A percentile compares a stretch with the other conserved stretches of the same genome.
Evolutionary conservation across 2,329 filamentous ascomycete genomes (phyloP).

Genomic region (Orbilia quercus): DNA sequence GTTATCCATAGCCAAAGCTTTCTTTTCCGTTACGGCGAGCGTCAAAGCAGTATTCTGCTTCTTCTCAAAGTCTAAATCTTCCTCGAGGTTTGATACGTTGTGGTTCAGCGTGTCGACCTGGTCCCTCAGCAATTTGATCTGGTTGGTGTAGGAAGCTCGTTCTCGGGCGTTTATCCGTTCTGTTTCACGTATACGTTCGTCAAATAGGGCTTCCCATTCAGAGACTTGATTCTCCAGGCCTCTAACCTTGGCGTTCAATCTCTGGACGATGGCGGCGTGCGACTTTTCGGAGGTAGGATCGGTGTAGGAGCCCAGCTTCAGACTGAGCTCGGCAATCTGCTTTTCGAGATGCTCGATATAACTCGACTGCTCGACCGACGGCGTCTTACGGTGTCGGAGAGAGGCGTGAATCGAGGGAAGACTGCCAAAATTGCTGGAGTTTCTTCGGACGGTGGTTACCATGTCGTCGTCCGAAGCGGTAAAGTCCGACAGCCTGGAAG

Average conservation of each 20-base stretch:
- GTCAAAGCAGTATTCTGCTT: constrained; percentile 48
- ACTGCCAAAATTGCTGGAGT: constrained; percentile 46
- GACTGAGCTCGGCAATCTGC: constrained; percentile 48
- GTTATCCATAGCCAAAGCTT: constrained; percentile 53
- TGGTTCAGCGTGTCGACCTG: constrained; percentile 42
- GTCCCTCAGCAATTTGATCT: constrained; percentile 46
- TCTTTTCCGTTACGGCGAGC: constrained; percentile 52
- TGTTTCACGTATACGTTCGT: constrained; percentile 53
- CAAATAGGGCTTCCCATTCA: constrained; percentile 55
- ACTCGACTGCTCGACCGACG: constrained; percentile 49
- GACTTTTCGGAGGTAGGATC: constrained; percentile 54
- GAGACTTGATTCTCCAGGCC: constrained; percentile 54
- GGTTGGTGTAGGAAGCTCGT: constrained; percentile 31
- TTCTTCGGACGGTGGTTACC: constrained; percentile 25
- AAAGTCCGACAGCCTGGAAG: constrained; percentile 42
- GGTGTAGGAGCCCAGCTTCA: constrained; percentile 52
- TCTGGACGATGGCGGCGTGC: constrained; percentile 52
- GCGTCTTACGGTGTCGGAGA: constrained; percentile 52
- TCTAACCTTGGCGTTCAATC: constrained; percentile 51
- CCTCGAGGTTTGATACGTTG: constrained; percentile 37
- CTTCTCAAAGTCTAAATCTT: constrained; percentile 50
- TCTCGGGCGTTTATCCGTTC: constrained; percentile 47
- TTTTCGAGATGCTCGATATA: constrained; percentile 55
- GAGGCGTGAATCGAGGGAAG: constrained; percentile 54
- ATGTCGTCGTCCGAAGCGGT: constrained; percentile 48